Conservation (phyloP, 2,329 filamentous ascomycete species). For the Aspergillus spinulosporus region DNA sequence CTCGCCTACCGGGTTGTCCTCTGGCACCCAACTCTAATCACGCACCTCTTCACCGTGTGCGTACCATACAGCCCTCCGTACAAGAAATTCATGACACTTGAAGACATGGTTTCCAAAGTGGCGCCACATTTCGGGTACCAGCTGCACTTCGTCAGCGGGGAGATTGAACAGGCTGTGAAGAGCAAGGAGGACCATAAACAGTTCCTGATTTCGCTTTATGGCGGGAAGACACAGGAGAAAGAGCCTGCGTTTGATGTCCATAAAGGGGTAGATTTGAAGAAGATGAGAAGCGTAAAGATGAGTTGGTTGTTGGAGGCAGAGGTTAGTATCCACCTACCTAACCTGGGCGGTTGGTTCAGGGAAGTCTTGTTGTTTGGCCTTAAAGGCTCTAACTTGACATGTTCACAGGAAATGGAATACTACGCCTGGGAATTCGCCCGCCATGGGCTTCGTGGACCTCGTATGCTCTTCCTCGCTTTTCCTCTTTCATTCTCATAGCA, state of each 20-base stretch:
- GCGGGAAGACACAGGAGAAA: slow-evolving; percentile 59
- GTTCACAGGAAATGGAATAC: slow-evolving; percentile 64
- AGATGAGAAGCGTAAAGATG: slow-evolving; percentile 57
- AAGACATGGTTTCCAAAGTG: slow-evolving; percentile 57
- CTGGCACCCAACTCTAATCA: slow-evolving; percentile 71
- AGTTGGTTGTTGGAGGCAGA: slow-evolving; percentile 64
- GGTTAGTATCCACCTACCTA: slow-evolving; percentile 36
- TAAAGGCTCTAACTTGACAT: not conserved
- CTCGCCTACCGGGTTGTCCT: slow-evolving; percentile 73
- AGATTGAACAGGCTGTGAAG: slow-evolving; percentile 60
- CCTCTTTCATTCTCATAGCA: not conserved
- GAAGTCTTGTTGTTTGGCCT: too few relatives aligned
- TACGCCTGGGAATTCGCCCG: slow-evolving; percentile 72
- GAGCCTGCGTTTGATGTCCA: slow-evolving; percentile 59
- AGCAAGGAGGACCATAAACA: slow-evolving; percentile 64
- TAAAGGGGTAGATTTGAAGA: slow-evolving; percentile 65
- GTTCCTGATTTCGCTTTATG: slow-evolving; percentile 72
- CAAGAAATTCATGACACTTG: slow-evolving; percentile 56
- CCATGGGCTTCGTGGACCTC: slow-evolving; percentile 72
- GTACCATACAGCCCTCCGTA: slow-evolving; percentile 68
- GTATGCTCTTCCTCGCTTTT: slow-evolving; percentile 39
- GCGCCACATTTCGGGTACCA: slow-evolving; percentile 80
- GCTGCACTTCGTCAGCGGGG: slow-evolving; percentile 70
- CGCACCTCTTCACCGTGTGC: slow-evolving; percentile 75
- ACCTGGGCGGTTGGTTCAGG: not conserved